Base-by-base conservation (phyloP, 1,284 basidiomycete genomes). In the Phlebopus sp. region DNA sequence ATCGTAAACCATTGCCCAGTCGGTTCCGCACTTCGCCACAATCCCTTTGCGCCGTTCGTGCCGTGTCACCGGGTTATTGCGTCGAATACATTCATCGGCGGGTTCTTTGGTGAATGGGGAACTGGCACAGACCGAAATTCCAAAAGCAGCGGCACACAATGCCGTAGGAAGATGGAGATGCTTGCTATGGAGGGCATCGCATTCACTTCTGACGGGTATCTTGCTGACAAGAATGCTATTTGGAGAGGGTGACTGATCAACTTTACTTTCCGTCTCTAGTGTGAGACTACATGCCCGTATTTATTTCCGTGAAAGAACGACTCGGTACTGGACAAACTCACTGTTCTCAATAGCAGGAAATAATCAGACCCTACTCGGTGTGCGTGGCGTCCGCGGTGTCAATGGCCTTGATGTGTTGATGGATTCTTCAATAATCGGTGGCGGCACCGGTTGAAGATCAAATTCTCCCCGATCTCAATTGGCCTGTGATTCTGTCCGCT, bases 21-120 rank as follows among this genome's bases (percentile, higher is more conserved):
- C 18, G 84, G 84, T 21, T 71, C 69, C 27, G 84, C 82, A 0
- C 61, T 86, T 32, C 69, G 77, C 32, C 71, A 69, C 34, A 86
- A 86, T 56, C 82, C 83, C 0, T 86, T 85, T 57, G 75, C 76
- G 5, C 84, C 84, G 0, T 74, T 70, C 45, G 71, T 85, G 8
- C 84, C 83, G 0, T 86, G 84, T 46, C 84, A 86, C 55, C 76
- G 84, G 27, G 74, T 86, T 43, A 75, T 86, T 21, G 78, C 82
- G 0, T 78, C 81, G 1, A 77, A 74, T 51, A 56, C 74, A 8
- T 82, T 74, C 47, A 69, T 85, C 15, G 82, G 82, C 2, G 81
- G 81, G 1, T 85, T 78, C 55, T 69, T 63, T 44, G 82, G 82
- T 11, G 77, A 84, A 58, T 84, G 82, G 79, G 76, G 74, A 3